These are phyloP conservation scores for Cyclostephanos tholiformis DNA, from an alignment of 108 stramenopile species.

Conservation along the genomic window DNA sequence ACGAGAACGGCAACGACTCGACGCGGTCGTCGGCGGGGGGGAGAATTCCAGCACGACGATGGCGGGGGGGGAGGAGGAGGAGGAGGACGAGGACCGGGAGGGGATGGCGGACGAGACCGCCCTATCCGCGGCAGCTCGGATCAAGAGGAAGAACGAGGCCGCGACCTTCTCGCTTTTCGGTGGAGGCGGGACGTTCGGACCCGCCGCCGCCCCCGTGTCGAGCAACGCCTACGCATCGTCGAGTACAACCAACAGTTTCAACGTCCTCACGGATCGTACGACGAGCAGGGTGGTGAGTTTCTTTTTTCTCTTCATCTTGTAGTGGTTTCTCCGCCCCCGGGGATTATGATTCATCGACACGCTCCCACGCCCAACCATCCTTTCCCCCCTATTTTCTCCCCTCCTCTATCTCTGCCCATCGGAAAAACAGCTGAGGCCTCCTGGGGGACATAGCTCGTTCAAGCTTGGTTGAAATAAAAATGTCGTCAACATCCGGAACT, in stretches of 20 bases:
- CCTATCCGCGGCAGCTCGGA: slow-evolving; percentile 16
- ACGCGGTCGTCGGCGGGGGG: not conserved
- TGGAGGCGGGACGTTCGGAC: not conserved
- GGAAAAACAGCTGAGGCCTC: slow-evolving; percentile 35
- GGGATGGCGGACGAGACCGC: not conserved
- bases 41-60: too few species aligned
- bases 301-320: not conserved
- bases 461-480: slow-evolving; percentile 34
- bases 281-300: slow-evolving; percentile 57
- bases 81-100: not conserved
- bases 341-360: not conserved
- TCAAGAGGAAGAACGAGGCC: slow-evolving; percentile 28
- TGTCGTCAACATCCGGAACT: too few species aligned
- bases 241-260: slow-evolving; percentile 63
- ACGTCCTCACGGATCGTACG: slow-evolving; percentile 75
- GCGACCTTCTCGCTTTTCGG: slow-evolving; percentile 12
- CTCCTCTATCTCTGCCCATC: not conserved
- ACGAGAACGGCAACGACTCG: not conserved
- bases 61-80: not conserved
- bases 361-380: too few species aligned
- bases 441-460: slow-evolving; percentile 61
- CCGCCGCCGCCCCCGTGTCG: slow-evolving; percentile 11
- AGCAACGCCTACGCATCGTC: slow-evolving; percentile 72
- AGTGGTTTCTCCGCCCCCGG: not conserved
- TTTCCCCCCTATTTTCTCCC: not conserved